A percentile compares a stretch with the other conserved stretches of the same genome.
Conservation (phyloP, 352 stramenopile genomes). For the Pythium rhizo-oryzae region DNA sequence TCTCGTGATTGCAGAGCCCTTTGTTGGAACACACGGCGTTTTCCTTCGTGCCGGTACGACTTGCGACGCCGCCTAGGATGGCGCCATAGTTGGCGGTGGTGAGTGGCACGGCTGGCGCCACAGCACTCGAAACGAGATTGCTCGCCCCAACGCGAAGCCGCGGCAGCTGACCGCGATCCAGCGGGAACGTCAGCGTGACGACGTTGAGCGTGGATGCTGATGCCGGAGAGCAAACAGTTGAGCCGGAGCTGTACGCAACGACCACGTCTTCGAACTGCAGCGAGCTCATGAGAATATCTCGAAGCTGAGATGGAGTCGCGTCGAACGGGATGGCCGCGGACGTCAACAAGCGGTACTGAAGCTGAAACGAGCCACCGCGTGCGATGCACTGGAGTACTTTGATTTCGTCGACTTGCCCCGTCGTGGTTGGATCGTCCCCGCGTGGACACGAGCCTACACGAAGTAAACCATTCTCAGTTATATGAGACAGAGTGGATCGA, state of each 20-base stretch:
- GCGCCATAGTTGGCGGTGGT: slow-evolving; percentile 44
- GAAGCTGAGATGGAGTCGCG: slow-evolving; percentile 38
- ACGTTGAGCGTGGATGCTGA: slow-evolving; percentile 39
- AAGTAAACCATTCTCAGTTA: neutral
- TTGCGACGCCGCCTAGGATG: slow-evolving; percentile 38
- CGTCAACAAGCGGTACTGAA: slow-evolving; percentile 55
- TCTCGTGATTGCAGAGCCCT: slow-evolving; percentile 78
- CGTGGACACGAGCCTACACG: slow-evolving; percentile 74
- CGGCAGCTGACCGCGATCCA: slow-evolving; percentile 56
- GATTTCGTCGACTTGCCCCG: slow-evolving; percentile 81
- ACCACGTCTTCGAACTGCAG: slow-evolving; percentile 54
- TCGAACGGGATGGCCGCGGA: slow-evolving; percentile 70
- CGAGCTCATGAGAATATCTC: slow-evolving; percentile 49
- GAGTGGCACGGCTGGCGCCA: slow-evolving; percentile 27
- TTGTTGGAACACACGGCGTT: slow-evolving; percentile 87
- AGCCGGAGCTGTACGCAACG: slow-evolving; percentile 48
- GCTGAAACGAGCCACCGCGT: slow-evolving; percentile 55
- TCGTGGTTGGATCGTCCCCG: slow-evolving; percentile 86
- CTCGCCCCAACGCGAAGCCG: slow-evolving; percentile 38
- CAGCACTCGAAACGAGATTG: slow-evolving; percentile 19
- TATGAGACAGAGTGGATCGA: neutral
- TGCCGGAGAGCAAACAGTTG: slow-evolving; percentile 39
- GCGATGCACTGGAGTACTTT: slow-evolving; percentile 75
- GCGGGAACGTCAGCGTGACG: slow-evolving; percentile 56
- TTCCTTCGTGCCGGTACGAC: slow-evolving; percentile 88